Base-by-base conservation (phyloP, 2,329 filamentous ascomycete genomes). In the Xenosphaeropsis pyriputrescens region DNA sequence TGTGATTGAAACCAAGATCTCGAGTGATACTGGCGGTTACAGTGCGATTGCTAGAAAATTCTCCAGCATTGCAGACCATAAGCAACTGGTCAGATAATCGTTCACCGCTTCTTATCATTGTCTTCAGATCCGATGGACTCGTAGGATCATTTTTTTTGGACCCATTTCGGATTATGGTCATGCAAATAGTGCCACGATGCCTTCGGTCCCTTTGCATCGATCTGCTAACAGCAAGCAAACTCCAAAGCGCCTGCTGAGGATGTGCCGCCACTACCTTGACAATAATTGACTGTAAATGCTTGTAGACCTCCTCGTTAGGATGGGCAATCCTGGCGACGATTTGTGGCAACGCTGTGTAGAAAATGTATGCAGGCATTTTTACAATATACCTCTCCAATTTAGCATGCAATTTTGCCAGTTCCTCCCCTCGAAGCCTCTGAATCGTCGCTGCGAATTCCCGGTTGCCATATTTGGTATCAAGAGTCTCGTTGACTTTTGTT, bases 261-360 rank as follows among this genome's bases (percentile, higher is more conserved):
- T 95, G 83, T n/a, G 75, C 68, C 32, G 76, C 70, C 7, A 93
- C 79, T n/a, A 95, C 85, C 54, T 84, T 89, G 43, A 80, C 63
- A 39, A 98, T 86, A 46, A 96, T 89, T 26, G 70, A 69, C 38
- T 79, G 74, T 6, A 99, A 63, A 8, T 83, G 65, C 41, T 79
- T 74, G 58, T 85, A 93, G 2, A 94, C 85, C 1, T 76, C 72
- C 4, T 58, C 58, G 54, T 94, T 84, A 1, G 80, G 76, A 59
- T 98, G 91, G 34, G 83, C 84, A 50, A 99, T 95, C 22, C 91
- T 79, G n/a, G 89, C 91, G 40, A 98, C 83, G 43, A 98, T 81
- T 58, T 98, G 91, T 5, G 91, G 83, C 32, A 99, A 66, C 5
- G 89, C 68, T 2, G 79, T 82, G 53, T 86, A 89, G 57, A 85